A percentile compares a stretch with the other conserved stretches of the same genome.
phyloP scores from a whole-genome alignment of 1,139 yeast species.

The Yarrowia galli region DNA sequence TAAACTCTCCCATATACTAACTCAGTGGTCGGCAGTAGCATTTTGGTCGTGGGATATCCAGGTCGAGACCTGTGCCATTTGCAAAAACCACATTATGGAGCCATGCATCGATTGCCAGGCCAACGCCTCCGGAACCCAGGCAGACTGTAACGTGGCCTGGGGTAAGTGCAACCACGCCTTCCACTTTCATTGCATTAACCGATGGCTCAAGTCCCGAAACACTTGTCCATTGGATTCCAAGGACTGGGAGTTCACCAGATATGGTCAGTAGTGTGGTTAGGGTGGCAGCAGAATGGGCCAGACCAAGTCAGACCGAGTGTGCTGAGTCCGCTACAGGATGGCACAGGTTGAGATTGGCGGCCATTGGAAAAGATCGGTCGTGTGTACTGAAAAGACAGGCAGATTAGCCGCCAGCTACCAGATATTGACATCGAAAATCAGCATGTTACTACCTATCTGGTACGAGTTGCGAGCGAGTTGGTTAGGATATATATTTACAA shows the following conservation, averaged over 20 bases:
- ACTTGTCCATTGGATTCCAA: constrained; percentile 97
- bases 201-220: constrained; percentile 97
- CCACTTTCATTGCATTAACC: constrained; percentile 92
- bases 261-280: constrained; percentile 58
- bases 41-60: constrained; percentile 99
- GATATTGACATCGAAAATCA: constrained; percentile 1
- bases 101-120: constrained; percentile 97
- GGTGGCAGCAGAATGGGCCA: too few species aligned
- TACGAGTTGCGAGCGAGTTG: not conserved
- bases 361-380: too few species aligned
- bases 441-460: not conserved
- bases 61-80: constrained; percentile 96
- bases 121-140: constrained; percentile 68
- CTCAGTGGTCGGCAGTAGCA: constrained; percentile 94
- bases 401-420: not conserved
- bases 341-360: not conserved
- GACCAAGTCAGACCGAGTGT: not conserved
- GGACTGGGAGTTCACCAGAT: constrained; percentile 70
- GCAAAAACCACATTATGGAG: constrained; percentile 98
- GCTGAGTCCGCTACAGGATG: not conserved
- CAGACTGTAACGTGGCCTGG: constrained; percentile 96
- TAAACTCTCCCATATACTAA: not conserved
- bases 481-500: constrained; percentile 28
- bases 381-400: not conserved
- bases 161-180: constrained; percentile 95